Conservation (phyloP, 768 basidiomycete species). For the Neoboletus magnificus region DNA sequence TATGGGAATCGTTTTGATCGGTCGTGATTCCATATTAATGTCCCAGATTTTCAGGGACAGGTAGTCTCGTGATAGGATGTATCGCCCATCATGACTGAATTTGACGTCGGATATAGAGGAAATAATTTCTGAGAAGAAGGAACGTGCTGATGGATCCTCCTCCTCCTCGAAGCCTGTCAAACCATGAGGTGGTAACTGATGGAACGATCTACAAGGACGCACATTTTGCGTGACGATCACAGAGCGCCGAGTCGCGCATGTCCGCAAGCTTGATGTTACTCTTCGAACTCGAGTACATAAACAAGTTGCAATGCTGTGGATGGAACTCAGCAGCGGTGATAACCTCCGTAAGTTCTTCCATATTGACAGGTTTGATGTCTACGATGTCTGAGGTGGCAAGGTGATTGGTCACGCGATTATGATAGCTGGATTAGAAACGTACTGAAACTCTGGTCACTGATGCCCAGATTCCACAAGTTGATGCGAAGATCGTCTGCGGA, state of each 20-base stretch:
- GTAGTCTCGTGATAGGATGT: slow-evolving; percentile 96
- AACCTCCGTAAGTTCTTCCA: slow-evolving; percentile 99
- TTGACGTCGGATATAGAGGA: slow-evolving; percentile 99
- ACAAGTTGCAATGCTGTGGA: slow-evolving; percentile 93
- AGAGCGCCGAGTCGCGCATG: slow-evolving; percentile 97
- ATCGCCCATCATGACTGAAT: slow-evolving; percentile 95
- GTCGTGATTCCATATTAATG: slow-evolving; percentile 96
- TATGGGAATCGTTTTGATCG: slow-evolving; percentile 96
- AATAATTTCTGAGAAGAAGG: slow-evolving; percentile 99
- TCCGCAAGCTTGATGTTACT: slow-evolving; percentile 99
- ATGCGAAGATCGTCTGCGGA: slow-evolving; percentile 97
- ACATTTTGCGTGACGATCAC: slow-evolving; percentile 97
- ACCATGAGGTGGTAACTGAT: slow-evolving; percentile 8
- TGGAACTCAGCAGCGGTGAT: slow-evolving; percentile 99
- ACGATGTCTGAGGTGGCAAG: slow-evolving; percentile 74
- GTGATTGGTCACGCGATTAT: slow-evolving; percentile 4
- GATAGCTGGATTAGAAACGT: slow-evolving; percentile 34
- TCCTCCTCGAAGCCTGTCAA: slow-evolving; percentile 93
- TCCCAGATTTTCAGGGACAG: slow-evolving; percentile 99
- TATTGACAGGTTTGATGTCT: slow-evolving; percentile 99
- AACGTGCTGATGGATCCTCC: slow-evolving; percentile 94
- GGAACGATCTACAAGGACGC: slow-evolving; percentile 30
- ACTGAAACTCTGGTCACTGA: slow-evolving; percentile 99
- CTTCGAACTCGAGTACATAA: slow-evolving; percentile 99
- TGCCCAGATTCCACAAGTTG: slow-evolving; percentile 98